Base-by-base conservation (phyloP, 208 protist genomes). In the Acanthamoeba lenticulata region DNA sequence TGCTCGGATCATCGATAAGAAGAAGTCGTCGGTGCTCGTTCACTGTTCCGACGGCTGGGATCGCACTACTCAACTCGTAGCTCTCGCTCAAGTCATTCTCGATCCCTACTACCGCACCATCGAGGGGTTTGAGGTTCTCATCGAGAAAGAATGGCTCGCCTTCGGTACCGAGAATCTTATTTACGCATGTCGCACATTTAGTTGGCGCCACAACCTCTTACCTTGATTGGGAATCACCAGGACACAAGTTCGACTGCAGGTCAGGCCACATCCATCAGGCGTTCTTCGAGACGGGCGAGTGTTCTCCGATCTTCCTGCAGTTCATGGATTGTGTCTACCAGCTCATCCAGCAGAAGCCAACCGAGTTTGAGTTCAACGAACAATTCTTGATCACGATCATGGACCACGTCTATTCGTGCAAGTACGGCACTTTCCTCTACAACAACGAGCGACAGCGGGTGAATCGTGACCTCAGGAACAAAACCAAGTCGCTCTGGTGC, bases 81-180 rank as follows among this genome's bases (percentile, higher is more conserved):
- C 98, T 1, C 94, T 99, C 0, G 81, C 98, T 15, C 94, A 98
- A 95, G 24, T 99, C 32, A 89, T 99, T 19, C 89, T 99, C 2
- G 99, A 99, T 94, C 97, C 98, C 3, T 98, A 97, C 95, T 99
- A 98, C 94, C 94, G 98, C n/a, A 98, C 96, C 0, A 94, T 97
- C 17, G 85, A 95, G 36, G 97, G 97, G 1, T 97, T 97, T 57
- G 42, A 92, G 9, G 94, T 97, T 0, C 94, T 99, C 4, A 96
- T 99, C 38, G 98, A 98, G 72, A 99, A 99, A 94, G 98, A 99
- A 27, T 99, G 98, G 98, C 72, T 99, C 13, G 69, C 94, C 9
- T 99, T 98, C 95, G 99, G 99, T 94, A 85, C n/a, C n/a, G n/a
- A n/a, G n/a, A n/a, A n/a, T n/a, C n/a, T n/a, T n/a, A n/a, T n/a